These are phyloP conservation scores for Linanthus parryae DNA, from an alignment of 148 eudicot species.

Conservation along the genomic window DNA sequence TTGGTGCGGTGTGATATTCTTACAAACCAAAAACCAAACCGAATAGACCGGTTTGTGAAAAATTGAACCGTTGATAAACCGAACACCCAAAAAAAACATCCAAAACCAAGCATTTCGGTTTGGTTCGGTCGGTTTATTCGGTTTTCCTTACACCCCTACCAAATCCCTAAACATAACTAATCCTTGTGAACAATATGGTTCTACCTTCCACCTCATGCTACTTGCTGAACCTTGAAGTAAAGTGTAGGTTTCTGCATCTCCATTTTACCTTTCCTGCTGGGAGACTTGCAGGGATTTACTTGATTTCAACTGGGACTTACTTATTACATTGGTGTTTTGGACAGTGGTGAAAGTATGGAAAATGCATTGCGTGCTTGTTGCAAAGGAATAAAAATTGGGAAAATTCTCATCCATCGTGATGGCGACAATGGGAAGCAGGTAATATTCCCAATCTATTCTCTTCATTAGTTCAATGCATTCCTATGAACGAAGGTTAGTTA, in stretches of 20 bases:
- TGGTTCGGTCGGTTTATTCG: too few species aligned
- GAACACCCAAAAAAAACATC: too few species aligned
- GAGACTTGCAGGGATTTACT: not conserved
- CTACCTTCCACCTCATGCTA: not conserved
- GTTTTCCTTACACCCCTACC: too few species aligned
- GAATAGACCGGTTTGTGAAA: too few species aligned
- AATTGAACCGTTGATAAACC: too few species aligned
- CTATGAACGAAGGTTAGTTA: not conserved
- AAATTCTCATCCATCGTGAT: constrained; percentile 90
- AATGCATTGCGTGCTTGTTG: constrained; percentile 98
- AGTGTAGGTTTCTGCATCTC: not conserved
- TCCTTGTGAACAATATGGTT: too few species aligned
- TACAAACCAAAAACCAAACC: too few species aligned
- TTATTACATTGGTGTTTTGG: constrained; percentile 5
- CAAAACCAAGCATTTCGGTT: too few species aligned
- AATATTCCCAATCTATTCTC: not conserved
- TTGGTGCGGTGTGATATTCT: too few species aligned
- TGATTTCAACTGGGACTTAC: not conserved
- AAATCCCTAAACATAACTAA: too few species aligned
- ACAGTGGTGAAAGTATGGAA: constrained; percentile 97
- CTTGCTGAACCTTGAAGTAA: not conserved
- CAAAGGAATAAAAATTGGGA: constrained; percentile 97
- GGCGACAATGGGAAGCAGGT: constrained; percentile 99
- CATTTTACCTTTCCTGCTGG: not conserved
- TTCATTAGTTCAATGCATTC: not conserved